Base-by-base conservation (phyloP, 805 yeast species). In the Yamadazyma kitorensis region DNA sequence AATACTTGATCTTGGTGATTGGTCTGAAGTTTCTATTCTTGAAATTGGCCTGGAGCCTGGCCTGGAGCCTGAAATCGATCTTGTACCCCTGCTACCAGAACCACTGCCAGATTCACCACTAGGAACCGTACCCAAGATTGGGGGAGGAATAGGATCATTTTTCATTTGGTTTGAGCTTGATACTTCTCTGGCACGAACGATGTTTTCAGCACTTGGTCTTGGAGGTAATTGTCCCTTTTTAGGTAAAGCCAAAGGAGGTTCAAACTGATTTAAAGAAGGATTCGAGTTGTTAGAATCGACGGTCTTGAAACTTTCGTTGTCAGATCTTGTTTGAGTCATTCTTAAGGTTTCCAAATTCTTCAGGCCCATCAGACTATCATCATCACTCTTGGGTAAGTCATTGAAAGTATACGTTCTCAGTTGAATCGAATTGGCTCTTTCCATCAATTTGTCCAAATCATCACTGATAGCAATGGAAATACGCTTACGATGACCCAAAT, bases 371-470 rank as follows among this genome's bases (percentile, higher is more conserved):
- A 33, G 25, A 24, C 39, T 39, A 6, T 24, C 33, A 6, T 24
- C 33, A 14, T 43, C 47, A 15, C 33, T 34, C 9, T 30, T 17
- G 4, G 43, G 37, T 4, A 43, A 15, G 6, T 38, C 39, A 10
- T 33, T 39, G 22, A 41, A 44, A 2, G 40, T 39, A 24, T 22
- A 44, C 2, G 44, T 36, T n/a, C 36, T 38, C 44, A 36, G 44
- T 17, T 43, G 33, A n/a, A 48, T 43, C 1, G 49, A 37, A 24
- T 36, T 54, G 23, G 67, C 68, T 31, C 53, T 49, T 21, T 51
- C 52, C 72, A 66, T 65, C 34, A 66, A 52, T 33, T 51, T 50
- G 36, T 64, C 70, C 22, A 66, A 51, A 37, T 59, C 70, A 34
- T 64, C 70, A 35, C 50, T 52, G 17, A 64, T 44, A 21, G 51